Evolutionary conservation across 78 protist genomes (phyloP).

Genomic region (Polysphondylium violaceum): DNA sequence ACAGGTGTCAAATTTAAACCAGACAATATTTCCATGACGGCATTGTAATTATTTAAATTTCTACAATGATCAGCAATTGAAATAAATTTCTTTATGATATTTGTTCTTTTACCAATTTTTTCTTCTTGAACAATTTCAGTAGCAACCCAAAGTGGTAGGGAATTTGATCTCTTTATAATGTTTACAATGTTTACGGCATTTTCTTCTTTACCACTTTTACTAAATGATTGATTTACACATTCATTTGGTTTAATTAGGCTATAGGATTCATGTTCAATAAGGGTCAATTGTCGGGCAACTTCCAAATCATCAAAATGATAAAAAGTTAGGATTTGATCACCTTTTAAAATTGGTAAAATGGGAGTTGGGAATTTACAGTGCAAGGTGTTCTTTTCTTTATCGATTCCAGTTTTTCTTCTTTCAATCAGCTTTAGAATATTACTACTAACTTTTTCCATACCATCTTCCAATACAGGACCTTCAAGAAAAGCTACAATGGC

Average conservation of each 20-base stretch:
- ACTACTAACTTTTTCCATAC: constrained; percentile 62
- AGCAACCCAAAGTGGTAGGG: constrained; percentile 69
- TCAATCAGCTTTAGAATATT: constrained; percentile 42
- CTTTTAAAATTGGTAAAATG: constrained; percentile 52
- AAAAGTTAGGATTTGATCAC: constrained; percentile 54
- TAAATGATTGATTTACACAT: constrained; percentile 61
- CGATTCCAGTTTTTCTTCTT: neutral
- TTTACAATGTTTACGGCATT: constrained; percentile 30
- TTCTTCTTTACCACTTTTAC: constrained; percentile 56
- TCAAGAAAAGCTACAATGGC: constrained; percentile 40
- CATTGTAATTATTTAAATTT: constrained; percentile 68
- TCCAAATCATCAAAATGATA: constrained; percentile 53
- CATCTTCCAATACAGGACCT: constrained; percentile 61
- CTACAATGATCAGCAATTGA: constrained; percentile 55
- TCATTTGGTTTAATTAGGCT: constrained; percentile 54
- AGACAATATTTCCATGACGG: constrained; percentile 61
- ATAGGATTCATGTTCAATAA: constrained; percentile 71
- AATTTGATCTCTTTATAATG: constrained; percentile 58
- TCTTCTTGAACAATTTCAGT: constrained; percentile 69
- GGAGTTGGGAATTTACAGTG: constrained; percentile 45
- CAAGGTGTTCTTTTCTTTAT: neutral
- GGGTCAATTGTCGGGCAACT: constrained; percentile 58
- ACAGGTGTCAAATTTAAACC: constrained; percentile 73
- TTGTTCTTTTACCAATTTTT: constrained; percentile 50
- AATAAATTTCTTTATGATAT: constrained; percentile 64